A percentile compares a stretch with the other conserved stretches of the same genome.
These are phyloP conservation scores for Arctostaphylos glauca DNA, from an alignment of 148 eudicot species.

Conservation along the genomic window DNA sequence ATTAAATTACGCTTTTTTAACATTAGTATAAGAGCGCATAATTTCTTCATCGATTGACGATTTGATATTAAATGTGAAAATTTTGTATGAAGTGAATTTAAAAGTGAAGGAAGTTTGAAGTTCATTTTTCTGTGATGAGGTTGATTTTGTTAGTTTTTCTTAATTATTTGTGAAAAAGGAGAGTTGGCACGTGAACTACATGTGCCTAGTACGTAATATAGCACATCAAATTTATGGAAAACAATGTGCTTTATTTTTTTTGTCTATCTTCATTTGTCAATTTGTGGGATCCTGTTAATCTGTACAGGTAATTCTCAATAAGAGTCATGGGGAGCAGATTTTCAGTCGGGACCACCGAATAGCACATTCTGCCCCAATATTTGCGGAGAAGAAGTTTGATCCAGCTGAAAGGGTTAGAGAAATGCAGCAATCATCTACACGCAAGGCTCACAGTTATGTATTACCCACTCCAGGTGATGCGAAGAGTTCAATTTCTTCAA, in stretches of 20 bases:
- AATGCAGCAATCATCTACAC: slow-evolving; percentile 45
- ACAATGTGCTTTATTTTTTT: not conserved
- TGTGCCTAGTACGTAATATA: too few relatives aligned
- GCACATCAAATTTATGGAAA: too few relatives aligned
- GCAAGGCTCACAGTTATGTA: slow-evolving; percentile 64
- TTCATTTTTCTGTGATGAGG: too few relatives aligned
- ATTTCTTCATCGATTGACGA: too few relatives aligned
- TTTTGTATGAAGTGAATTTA: too few relatives aligned
- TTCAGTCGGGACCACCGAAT: slow-evolving; percentile 41
- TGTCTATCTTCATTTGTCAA: not conserved
- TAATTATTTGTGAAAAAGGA: too few relatives aligned
- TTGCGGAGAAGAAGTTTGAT: slow-evolving; percentile 62
- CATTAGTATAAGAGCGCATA: too few relatives aligned
- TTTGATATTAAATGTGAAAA: too few relatives aligned
- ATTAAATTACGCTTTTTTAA: too few relatives aligned
- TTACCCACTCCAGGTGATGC: slow-evolving; percentile 86
- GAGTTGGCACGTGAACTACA: too few relatives aligned
- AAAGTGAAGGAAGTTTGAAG: too few relatives aligned
- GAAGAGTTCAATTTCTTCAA: slow-evolving; percentile 45
- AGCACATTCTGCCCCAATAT: slow-evolving; percentile 62
- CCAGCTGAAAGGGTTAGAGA: slow-evolving; percentile 53
- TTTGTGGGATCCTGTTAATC: not conserved
- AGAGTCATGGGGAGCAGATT: slow-evolving; percentile 44
- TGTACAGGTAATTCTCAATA: slow-evolving; percentile 51
- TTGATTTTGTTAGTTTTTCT: too few relatives aligned